Percentiles rank a stretch among this genome's conserved stretches.
Conservation (phyloP, 176 grass and related monocot genomes). For the Pharus latifolius region DNA sequence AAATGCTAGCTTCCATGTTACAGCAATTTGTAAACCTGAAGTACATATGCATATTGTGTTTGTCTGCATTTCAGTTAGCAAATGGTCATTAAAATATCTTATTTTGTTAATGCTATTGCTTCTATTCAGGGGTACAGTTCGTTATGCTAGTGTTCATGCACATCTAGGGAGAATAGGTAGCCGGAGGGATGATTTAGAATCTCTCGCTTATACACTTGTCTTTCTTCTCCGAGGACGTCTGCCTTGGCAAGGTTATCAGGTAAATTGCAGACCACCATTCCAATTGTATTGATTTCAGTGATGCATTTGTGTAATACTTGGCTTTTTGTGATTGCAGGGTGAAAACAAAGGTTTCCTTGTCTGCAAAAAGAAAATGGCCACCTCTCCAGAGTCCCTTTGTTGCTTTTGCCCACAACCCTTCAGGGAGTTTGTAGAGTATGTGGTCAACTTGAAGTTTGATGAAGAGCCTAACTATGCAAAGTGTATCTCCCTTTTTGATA, state of each 20-base stretch:
- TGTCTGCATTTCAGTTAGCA: background rate
- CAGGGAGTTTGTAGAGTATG: conserved; percentile 90
- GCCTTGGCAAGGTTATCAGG: conserved; percentile 99
- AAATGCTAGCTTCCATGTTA: background rate
- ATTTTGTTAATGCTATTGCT: background rate
- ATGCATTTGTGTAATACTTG: conserved; percentile 5
- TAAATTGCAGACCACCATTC: conserved; percentile 7
- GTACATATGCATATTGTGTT: background rate
- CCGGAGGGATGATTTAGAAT: conserved; percentile 99
- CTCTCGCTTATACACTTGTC: conserved; percentile 89
- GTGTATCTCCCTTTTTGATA: conserved; percentile 89
- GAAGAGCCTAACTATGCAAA: conserved; percentile 97
- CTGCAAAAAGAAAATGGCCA: conserved; percentile 99
- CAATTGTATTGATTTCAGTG: background rate
- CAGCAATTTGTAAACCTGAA: background rate
- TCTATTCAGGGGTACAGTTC: conserved; percentile 77
- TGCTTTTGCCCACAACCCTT: conserved; percentile 81
- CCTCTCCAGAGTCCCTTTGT: conserved; percentile 84
- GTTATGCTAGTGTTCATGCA: conserved; percentile 98
- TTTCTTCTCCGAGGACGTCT: conserved; percentile 91
- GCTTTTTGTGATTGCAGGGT: conserved; percentile 43
- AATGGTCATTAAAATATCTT: background rate
- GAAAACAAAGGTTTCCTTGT: conserved; percentile 98
- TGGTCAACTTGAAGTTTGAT: conserved; percentile 99
- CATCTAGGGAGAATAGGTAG: conserved; percentile 93